phyloP scores from a whole-genome alignment of 768 basidiomycete genomes.

The Saitozyma sp. region DNA sequence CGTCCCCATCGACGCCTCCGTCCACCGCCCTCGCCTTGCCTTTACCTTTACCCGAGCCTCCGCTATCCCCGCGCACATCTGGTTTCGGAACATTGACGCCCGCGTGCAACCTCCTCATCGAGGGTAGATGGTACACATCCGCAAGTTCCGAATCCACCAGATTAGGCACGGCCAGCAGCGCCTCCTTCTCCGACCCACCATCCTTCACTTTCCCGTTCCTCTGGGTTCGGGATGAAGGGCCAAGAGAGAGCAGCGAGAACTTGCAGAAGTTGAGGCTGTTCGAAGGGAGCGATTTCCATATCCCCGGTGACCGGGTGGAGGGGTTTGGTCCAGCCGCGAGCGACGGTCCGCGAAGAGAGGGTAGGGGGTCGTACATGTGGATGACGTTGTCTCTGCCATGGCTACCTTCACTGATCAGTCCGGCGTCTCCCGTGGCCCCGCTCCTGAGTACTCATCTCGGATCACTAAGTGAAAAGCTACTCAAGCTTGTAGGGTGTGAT shows the following conservation, averaged over 20 bases:
- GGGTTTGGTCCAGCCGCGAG: constrained; percentile 1
- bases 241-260: constrained; percentile 65
- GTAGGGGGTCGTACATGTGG: constrained; percentile 39
- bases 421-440: too few species aligned
- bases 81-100: constrained; percentile 62
- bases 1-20: not conserved
- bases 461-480: too few species aligned
- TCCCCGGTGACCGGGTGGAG: constrained; percentile 7
- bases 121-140: constrained; percentile 81
- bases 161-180: constrained; percentile 76
- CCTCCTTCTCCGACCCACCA: constrained; percentile 25
- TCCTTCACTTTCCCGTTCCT: constrained; percentile 15
- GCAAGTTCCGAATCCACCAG: constrained; percentile 81
- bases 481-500: constrained; percentile 19
- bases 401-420: constrained; percentile 25
- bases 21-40: constrained; percentile 1
- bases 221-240: not conserved
- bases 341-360: not conserved
- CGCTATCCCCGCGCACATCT: not conserved
- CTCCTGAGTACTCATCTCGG: too few species aligned
- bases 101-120: constrained; percentile 70
- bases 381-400: constrained; percentile 50
- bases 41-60: not conserved
- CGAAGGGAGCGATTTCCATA: constrained; percentile 74
- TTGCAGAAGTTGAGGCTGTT: constrained; percentile 94